Evolutionary conservation across 106 monocot genomes (phyloP).

Genomic region (Dendrobium chrysotoxum): DNA sequence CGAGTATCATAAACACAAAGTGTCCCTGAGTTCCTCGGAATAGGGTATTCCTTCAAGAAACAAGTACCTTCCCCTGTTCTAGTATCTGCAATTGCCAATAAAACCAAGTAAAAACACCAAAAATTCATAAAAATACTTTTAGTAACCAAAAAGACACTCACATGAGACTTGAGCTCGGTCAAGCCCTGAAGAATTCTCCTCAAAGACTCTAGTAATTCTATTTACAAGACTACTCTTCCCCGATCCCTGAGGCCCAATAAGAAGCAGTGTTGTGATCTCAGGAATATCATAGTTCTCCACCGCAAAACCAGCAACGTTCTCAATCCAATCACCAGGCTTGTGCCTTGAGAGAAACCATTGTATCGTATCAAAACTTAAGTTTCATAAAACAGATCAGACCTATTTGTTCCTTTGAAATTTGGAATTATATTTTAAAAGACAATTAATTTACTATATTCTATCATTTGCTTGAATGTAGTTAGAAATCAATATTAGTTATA

Average conservation of each 20-base stretch:
- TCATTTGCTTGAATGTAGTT: too few species aligned
- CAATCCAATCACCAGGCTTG: slow-evolving; percentile 45
- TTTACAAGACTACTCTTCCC: slow-evolving; percentile 57
- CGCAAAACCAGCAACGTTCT: slow-evolving; percentile 15
- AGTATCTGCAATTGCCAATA: not conserved
- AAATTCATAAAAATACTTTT: not conserved
- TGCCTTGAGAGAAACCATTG: slow-evolving; percentile 22
- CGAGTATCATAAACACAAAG: slow-evolving; percentile 57
- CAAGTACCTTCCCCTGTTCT: slow-evolving; percentile 13
- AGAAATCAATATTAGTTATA: too few species aligned
- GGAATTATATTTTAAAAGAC: too few species aligned
- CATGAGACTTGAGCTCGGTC: slow-evolving; percentile 38
- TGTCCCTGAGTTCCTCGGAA: slow-evolving; percentile 41
- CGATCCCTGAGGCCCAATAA: slow-evolving; percentile 44
- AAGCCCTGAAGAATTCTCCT: slow-evolving; percentile 18
- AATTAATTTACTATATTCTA: too few species aligned
- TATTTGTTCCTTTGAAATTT: too few species aligned
- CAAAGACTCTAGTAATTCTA: slow-evolving; percentile 38
- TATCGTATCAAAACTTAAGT: not conserved
- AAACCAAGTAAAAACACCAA: not conserved
- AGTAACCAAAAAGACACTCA: slow-evolving; percentile 10
- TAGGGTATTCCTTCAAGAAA: slow-evolving; percentile 54
- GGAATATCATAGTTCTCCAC: slow-evolving; percentile 28
- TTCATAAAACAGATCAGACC: not conserved
- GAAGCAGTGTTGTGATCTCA: slow-evolving; percentile 36